Conservation (phyloP, 106 monocot species). For the Apostasia shenzhenica region DNA sequence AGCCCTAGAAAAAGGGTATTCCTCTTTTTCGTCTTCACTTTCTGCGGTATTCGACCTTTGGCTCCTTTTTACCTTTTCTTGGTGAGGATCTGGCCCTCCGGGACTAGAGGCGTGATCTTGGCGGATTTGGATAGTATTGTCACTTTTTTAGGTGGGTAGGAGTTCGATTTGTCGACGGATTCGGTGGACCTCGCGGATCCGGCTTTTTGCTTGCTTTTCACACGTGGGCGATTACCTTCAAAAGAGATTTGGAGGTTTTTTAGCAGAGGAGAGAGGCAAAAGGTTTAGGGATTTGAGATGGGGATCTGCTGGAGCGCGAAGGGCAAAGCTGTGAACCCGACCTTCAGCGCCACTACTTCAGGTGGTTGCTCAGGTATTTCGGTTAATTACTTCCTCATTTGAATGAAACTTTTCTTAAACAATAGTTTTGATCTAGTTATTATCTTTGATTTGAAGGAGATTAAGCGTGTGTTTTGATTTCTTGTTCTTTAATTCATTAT, state of each 20-base stretch:
- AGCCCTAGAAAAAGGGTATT: too few species aligned
- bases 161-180: background rate
- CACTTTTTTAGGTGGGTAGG: background rate
- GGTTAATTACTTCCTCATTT: background rate
- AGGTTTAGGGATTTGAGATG: background rate
- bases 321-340: conserved; percentile 17
- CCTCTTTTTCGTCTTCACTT: too few species aligned
- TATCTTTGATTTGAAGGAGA: background rate
- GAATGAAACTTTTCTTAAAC: background rate
- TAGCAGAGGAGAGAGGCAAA: background rate
- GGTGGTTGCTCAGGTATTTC: background rate
- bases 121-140: too few species aligned
- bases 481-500: background rate
- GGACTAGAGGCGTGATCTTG: too few species aligned
- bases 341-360: conserved; percentile 5
- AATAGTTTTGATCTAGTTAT: background rate
- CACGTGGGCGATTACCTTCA: background rate
- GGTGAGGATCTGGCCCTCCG: too few species aligned
- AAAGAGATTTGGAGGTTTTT: background rate
- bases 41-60: too few species aligned
- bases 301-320: conserved; percentile 20
- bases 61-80: too few species aligned
- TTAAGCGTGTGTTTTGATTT: background rate
- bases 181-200: too few species aligned
- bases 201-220: background rate